A percentile compares a stretch with the other conserved stretches of the same genome.
These are phyloP conservation scores for Huntiella savannae DNA, from an alignment of 2,329 filamentous ascomycete species.

Conservation along the genomic window DNA sequence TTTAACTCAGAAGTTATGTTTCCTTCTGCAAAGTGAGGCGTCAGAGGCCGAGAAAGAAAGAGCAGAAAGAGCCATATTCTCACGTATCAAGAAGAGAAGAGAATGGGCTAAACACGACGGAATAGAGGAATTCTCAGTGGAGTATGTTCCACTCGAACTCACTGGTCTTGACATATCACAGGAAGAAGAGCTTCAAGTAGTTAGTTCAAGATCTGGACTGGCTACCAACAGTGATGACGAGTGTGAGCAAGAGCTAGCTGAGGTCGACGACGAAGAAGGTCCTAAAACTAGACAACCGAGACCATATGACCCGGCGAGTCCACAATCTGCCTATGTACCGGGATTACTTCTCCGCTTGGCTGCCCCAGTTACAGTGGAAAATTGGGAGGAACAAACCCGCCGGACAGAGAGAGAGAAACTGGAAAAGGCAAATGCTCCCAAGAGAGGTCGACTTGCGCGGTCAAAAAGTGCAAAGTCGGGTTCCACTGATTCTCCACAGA, in stretches of 20 bases:
- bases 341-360: conserved; percentile 16
- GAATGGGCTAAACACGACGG: conserved; percentile 57
- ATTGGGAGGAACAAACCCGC: conserved; percentile 15
- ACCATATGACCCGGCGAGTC: no score
- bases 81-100: conserved; percentile 47
- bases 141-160: conserved; percentile 56
- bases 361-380: conserved; percentile 12
- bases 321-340: conserved; percentile 18
- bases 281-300: no score
- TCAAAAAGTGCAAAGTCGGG: not conserved
- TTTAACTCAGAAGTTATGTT: conserved; percentile 38
- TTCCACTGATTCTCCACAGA: no score
- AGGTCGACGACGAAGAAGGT: conserved; percentile 22
- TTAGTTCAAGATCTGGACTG: conserved; percentile 33
- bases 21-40: conserved; percentile 16
- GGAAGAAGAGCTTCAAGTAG: conserved; percentile 38
- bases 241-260: conserved; percentile 23
- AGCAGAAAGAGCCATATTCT: conserved; percentile 36
- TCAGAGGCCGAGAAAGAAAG: conserved; percentile 18
- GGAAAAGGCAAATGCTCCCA: conserved; percentile 2
- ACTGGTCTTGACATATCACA: conserved; percentile 57
- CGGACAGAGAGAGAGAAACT: not conserved
- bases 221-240: conserved; percentile 51
- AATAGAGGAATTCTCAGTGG: conserved; percentile 57
- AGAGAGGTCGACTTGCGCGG: not conserved